Evolutionary conservation across 2,329 filamentous ascomycete species (phyloP).

Genomic region (Pestalotiopsis sp.): DNA sequence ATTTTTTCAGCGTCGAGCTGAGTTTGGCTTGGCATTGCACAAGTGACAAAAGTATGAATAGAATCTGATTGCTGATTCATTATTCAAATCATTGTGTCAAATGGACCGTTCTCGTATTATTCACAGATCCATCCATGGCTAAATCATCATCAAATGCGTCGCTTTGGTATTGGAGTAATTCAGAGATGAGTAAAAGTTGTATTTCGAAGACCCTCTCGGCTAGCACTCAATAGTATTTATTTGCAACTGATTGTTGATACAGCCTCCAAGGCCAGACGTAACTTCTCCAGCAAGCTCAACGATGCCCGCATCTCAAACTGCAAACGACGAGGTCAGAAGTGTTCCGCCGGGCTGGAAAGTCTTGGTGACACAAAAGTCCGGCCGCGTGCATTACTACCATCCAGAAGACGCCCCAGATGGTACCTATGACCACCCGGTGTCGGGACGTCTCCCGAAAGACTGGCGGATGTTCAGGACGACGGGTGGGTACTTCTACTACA

Average conservation of each 20-base stretch:
- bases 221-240: background rate
- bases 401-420: background rate
- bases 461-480: background rate
- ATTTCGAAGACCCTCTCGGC: no score
- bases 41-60: no score
- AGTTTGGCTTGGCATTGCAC: no score
- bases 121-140: no score
- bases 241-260: background rate
- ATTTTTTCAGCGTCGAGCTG: no score
- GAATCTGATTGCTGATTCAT: no score
- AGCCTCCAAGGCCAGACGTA: background rate
- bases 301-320: background rate
- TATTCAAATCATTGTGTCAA: no score
- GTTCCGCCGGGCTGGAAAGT: background rate
- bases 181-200: no score
- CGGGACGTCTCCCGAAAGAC: background rate
- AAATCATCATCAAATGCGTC: no score
- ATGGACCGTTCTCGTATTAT: no score
- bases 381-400: background rate
- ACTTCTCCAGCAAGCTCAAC: background rate
- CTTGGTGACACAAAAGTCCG: background rate
- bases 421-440: background rate
- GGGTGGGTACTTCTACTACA: background rate
- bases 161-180: no score
- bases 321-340: constrained; percentile 1